Conservation (phyloP, 139 green algal species). For the Chlorella sp. region DNA sequence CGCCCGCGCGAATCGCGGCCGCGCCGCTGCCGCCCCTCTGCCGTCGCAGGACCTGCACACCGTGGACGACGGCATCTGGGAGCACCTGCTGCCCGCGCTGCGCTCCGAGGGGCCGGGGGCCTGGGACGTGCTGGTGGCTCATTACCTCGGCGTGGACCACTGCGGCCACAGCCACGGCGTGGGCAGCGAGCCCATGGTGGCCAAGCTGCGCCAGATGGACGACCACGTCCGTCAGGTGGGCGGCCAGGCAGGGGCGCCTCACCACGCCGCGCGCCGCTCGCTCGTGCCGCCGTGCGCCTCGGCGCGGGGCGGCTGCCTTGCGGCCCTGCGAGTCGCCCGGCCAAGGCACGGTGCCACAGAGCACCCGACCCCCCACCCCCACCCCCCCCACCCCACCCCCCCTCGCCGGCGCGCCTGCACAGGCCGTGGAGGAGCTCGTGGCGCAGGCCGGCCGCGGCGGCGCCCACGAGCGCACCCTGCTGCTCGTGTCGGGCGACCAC, state of each 20-base stretch:
- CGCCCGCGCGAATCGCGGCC: no score
- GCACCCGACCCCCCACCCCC: no score
- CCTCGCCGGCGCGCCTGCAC: no score
- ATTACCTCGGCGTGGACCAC: slow-evolving; percentile 97
- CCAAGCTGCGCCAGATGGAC: slow-evolving; percentile 90
- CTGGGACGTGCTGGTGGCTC: slow-evolving; percentile 93
- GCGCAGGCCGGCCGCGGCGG: slow-evolving; percentile 39
- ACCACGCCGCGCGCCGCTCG: no score
- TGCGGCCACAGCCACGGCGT: slow-evolving; percentile 87
- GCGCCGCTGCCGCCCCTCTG: no score
- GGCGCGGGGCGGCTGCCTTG: no score
- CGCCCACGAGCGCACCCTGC: slow-evolving; percentile 68
- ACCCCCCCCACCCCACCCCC: no score
- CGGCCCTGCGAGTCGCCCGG: no score
- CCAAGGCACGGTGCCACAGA: no score
- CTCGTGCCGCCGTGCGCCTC: no score
- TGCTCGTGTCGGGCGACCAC: slow-evolving; percentile 96
- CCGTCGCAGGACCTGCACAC: slow-evolving; percentile 96
- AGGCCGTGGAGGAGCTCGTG: slow-evolving; percentile 44
- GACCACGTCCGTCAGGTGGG: slow-evolving; percentile 53
- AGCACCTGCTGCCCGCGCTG: slow-evolving; percentile 51
- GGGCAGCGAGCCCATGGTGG: slow-evolving; percentile 66
- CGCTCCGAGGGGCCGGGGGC: not conserved
- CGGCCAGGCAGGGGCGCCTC: no score
- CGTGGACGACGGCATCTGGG: slow-evolving; percentile 90